Evolutionary conservation across 371 early-diverging fungal genomes (phyloP).

Genomic region (Rhizopus arrhizus): DNA sequence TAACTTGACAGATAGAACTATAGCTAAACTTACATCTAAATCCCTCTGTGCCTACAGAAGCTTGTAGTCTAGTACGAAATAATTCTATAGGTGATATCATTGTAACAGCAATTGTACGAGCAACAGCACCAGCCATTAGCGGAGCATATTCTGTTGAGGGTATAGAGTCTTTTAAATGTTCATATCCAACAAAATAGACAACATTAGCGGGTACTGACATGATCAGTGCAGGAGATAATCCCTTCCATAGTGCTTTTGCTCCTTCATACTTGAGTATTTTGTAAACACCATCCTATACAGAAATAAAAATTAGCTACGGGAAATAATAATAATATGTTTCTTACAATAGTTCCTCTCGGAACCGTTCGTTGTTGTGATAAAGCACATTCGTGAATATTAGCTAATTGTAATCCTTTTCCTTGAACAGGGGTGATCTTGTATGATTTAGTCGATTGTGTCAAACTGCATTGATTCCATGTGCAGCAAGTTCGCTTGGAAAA

Average conservation of each 20-base stretch:
- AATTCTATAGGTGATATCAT: conserved; percentile 90
- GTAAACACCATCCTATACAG: conserved; percentile 69
- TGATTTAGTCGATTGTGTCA: conserved; percentile 21
- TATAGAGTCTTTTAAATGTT: conserved; percentile 67
- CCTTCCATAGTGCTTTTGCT: conserved; percentile 77
- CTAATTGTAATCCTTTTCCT: conserved; percentile 16
- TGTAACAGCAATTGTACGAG: conserved; percentile 79
- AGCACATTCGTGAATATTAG: conserved; percentile 35
- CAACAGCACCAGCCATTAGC: conserved; percentile 77
- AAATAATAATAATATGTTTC: not conserved
- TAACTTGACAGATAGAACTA: not conserved
- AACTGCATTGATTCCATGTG: conserved; percentile 15
- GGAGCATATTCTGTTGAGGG: conserved; percentile 56
- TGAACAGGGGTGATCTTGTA: conserved; percentile 12
- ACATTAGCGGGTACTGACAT: conserved; percentile 92
- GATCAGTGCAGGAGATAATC: conserved; percentile 82
- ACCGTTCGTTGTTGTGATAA: conserved; percentile 5
- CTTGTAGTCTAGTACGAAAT: conserved; percentile 88
- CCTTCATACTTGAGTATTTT: conserved; percentile 86
- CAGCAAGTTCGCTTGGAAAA: conserved; percentile 15
- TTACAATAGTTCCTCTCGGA: conserved; percentile 40
- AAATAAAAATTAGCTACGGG: not conserved
- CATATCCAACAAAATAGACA: conserved; percentile 94
- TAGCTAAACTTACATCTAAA: conserved; percentile 37
- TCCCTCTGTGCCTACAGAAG: conserved; percentile 52